phyloP scores from a whole-genome alignment of 106 monocot species.

The Amphibolis antarctica region DNA sequence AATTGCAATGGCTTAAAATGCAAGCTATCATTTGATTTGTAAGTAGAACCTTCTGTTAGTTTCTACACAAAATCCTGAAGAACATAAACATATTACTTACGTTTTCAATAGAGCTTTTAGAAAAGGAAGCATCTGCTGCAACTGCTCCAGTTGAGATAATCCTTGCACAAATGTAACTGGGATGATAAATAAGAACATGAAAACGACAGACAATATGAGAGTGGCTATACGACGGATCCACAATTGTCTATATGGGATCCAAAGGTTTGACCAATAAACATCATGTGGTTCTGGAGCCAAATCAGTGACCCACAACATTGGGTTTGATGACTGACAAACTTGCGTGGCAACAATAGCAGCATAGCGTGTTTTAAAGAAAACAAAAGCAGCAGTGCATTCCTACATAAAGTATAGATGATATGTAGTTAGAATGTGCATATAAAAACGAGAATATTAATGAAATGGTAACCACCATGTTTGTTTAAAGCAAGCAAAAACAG shows the following conservation, averaged over 20 bases:
- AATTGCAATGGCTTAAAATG: neutral
- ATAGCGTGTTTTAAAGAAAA: conserved; percentile 85
- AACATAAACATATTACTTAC: conserved; percentile 28
- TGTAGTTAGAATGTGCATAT: too few relatives aligned
- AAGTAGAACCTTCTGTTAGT: too few relatives aligned
- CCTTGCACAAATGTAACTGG: conserved; percentile 95
- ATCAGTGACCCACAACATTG: conserved; percentile 83
- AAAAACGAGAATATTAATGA: too few relatives aligned
- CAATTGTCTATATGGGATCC: conserved; percentile 76
- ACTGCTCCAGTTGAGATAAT: conserved; percentile 57
- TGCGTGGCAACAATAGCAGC: conserved; percentile 65
- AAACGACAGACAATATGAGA: conserved; percentile 54
- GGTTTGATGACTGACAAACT: conserved; percentile 85
- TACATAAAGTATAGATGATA: conserved; percentile 5
- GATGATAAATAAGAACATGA: conserved; percentile 67
- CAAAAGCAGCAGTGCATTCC: conserved; percentile 90
- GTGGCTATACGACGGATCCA: conserved; percentile 82
- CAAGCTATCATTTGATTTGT: neutral
- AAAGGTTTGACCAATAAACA: conserved; percentile 94
- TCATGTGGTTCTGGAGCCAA: conserved; percentile 85
- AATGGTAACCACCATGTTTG: too few relatives aligned
- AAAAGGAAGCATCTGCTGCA: conserved; percentile 70
- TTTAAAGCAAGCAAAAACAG: too few relatives aligned
- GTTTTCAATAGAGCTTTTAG: conserved; percentile 56
- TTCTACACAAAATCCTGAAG: neutral